Evolutionary conservation across 2,329 filamentous ascomycete genomes (phyloP), one percentile per base, ranked within the genome.

Genomic region (Penicillium sp.): DNA sequence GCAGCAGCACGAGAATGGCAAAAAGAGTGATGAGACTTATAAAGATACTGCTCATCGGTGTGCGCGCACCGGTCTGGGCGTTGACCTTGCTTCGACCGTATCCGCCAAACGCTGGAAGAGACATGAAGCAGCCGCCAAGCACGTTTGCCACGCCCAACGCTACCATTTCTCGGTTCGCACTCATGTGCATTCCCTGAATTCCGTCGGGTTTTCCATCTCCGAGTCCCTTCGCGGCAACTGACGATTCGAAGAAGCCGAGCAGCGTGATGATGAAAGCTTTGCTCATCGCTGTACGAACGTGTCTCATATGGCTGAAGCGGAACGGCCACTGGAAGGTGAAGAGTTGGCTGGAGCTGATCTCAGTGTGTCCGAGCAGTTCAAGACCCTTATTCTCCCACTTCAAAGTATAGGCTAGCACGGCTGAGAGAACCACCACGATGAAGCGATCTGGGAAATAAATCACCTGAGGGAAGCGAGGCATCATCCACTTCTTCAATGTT

Each of bases 191-290:
- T 29, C 83, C 86, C 50, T 87, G 80, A 29, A 96, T 84, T 8
- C 81, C 81, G 53, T 85, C 81, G 43, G 75, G 75, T 37, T 81
- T 72, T 5, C 75, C 75, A 41, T 74, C 75, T 11, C 86, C 86
- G 3, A 98, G 73, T 53, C 88, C 91, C 71, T 97, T 97, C 33
- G 93, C 93, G 1, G 93, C 93, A 9, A 98, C 90, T 0, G 90
- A 95, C 3, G 89, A 95, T 69, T 98, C 93, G 61, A 98, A 98
- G 70, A 98, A 98, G n/a, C 93, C 93, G 0, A 98, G 82, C 25
- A 98, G 77, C 0, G 90, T 89, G 55, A 98, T 95, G 46, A 97
- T 77, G 62, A 98, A 95, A 0, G 89, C 86, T 0, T 93, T 97
- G 44, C 88, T 85, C 78, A 97, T 86, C 34, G 89, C 86, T 53